These are phyloP conservation scores for Pythium oligandrum DNA, from an alignment of 352 stramenopile genomes.

Conservation along the genomic window DNA sequence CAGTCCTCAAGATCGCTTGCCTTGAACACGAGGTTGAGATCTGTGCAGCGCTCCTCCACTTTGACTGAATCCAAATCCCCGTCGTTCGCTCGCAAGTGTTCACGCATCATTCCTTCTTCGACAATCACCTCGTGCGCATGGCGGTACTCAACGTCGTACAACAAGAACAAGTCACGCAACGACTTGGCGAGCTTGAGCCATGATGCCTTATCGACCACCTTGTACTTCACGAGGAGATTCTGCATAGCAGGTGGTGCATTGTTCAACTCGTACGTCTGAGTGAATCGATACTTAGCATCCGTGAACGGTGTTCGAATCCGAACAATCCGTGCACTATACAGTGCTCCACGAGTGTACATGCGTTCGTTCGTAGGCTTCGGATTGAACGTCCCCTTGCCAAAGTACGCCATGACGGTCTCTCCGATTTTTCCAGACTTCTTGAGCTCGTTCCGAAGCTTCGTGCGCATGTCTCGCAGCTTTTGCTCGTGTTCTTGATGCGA, in stretches of 20 bases:
- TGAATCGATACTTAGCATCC: slow-evolving; percentile 39
- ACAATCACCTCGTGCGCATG: slow-evolving; percentile 53
- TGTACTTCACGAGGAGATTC: slow-evolving; percentile 40
- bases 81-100: slow-evolving; percentile 45
- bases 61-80: slow-evolving; percentile 56
- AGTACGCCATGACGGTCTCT: slow-evolving; percentile 62
- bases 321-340: slow-evolving; percentile 50
- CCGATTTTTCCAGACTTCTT: slow-evolving; percentile 43
- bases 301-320: slow-evolving; percentile 53
- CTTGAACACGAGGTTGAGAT: slow-evolving; percentile 65
- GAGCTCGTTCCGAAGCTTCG: slow-evolving; percentile 43
- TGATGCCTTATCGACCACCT: slow-evolving; percentile 40
- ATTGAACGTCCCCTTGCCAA: slow-evolving; percentile 44
- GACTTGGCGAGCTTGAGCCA: slow-evolving; percentile 42
- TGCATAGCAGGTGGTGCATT: slow-evolving; percentile 29
- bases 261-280: slow-evolving; percentile 31
- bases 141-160: slow-evolving; percentile 69
- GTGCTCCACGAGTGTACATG: slow-evolving; percentile 36
- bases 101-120: slow-evolving; percentile 55
- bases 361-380: slow-evolving; percentile 34
- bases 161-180: slow-evolving; percentile 55
- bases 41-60: slow-evolving; percentile 48
- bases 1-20: slow-evolving; percentile 61
- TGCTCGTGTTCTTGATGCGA: slow-evolving; percentile 40
- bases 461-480: slow-evolving; percentile 30